Evolutionary conservation across 176 grass and related monocot genomes (phyloP).

Genomic region (Oryza longistaminata): DNA sequence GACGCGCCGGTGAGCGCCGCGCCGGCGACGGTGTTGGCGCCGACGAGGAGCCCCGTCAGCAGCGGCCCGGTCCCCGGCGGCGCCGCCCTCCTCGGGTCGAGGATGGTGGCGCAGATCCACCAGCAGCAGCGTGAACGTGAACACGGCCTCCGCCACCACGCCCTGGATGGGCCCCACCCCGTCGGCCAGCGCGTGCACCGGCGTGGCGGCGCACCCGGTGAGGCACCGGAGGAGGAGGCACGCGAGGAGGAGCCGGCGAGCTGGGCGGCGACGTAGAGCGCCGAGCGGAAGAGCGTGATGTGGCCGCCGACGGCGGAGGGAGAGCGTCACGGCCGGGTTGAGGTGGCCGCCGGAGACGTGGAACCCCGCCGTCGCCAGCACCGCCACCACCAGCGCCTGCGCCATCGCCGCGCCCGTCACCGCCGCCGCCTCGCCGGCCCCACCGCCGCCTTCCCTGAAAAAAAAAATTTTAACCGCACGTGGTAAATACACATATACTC

Average conservation of each 20-base stretch:
- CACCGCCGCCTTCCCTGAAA: slow-evolving; percentile 1
- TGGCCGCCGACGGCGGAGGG: slow-evolving; percentile 64
- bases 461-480: neutral
- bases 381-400: slow-evolving; percentile 72
- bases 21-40: slow-evolving; percentile 82
- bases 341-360: slow-evolving; percentile 88
- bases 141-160: slow-evolving; percentile 60
- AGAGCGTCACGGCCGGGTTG: slow-evolving; percentile 86
- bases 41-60: slow-evolving; percentile 71
- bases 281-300: slow-evolving; percentile 74
- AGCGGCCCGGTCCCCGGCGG: slow-evolving; percentile 59
- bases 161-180: slow-evolving; percentile 70
- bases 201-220: slow-evolving; percentile 59
- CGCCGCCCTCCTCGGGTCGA: slow-evolving; percentile 61
- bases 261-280: slow-evolving; percentile 71
- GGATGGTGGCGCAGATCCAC: slow-evolving; percentile 66
- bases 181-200: slow-evolving; percentile 62
- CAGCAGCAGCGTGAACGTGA: slow-evolving; percentile 88
- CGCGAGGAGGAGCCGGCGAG: slow-evolving; percentile 63
- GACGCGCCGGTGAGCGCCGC: slow-evolving; percentile 78
- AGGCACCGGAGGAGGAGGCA: slow-evolving; percentile 78
- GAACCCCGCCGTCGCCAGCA: slow-evolving; percentile 73
- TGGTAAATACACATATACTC: no score
- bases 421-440: slow-evolving; percentile 31
- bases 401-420: slow-evolving; percentile 71